phyloP scores from a whole-genome alignment of 139 green algal genomes.

The Yamagishiella unicocca region DNA sequence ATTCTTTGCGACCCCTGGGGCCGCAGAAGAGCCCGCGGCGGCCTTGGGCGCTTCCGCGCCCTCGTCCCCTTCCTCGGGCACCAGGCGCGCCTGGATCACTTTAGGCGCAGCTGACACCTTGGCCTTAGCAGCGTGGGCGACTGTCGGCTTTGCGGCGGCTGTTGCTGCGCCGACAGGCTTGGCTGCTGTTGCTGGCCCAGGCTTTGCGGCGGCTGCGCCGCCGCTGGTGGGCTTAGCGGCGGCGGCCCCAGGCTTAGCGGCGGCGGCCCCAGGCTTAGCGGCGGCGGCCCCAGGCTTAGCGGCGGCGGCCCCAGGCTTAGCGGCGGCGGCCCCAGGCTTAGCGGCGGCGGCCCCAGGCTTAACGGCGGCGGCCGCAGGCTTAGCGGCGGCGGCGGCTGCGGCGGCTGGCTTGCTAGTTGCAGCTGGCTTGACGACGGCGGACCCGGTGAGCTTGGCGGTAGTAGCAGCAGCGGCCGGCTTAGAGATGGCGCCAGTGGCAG shows the following conservation, averaged over 20 bases:
- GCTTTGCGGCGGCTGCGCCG: not conserved
- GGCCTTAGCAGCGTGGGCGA: not conserved
- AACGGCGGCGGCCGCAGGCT: too few relatives aligned
- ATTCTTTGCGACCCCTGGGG: not conserved
- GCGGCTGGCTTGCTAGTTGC: not conserved
- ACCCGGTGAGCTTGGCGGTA: not conserved
- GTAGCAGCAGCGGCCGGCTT: not conserved
- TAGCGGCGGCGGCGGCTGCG: too few relatives aligned
- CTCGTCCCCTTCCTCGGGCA: not conserved
- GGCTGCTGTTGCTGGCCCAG: not conserved
- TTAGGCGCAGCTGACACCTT: not conserved
- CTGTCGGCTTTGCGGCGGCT: not conserved
- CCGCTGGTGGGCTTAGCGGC: not conserved
- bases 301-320: not conserved
- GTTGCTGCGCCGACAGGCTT: slow-evolving; percentile 3
- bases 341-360: not conserved
- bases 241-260: not conserved
- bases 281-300: not conserved
- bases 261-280: not conserved
- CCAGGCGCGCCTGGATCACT: not conserved
- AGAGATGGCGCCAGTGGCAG: not conserved
- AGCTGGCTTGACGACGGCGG: not conserved
- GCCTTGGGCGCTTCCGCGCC: not conserved
- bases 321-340: not conserved
- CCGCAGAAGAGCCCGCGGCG: not conserved